These are phyloP conservation scores for Aspergillus avenaceus DNA, from an alignment of 495 filamentous ascomycete genomes.

Conservation along the genomic window DNA sequence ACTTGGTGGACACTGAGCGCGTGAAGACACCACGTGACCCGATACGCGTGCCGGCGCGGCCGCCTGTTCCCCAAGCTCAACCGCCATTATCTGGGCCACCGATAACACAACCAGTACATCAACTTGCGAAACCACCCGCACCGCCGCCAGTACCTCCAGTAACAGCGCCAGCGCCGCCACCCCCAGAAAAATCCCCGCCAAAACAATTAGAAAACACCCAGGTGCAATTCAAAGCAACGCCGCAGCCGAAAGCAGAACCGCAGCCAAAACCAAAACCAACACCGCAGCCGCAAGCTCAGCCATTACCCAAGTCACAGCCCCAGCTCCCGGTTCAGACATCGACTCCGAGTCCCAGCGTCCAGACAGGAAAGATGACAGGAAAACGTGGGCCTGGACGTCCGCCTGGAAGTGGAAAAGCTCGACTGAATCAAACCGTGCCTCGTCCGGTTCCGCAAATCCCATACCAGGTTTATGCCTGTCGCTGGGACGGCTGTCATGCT, in stretches of 20 bases:
- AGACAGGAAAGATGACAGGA: slow-evolving; percentile 4
- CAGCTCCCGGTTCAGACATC: neutral
- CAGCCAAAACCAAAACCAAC: slow-evolving; percentile 2
- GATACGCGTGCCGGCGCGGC: neutral
- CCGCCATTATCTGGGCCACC: neutral
- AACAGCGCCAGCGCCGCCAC: too few relatives aligned
- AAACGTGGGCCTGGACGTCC: slow-evolving; percentile 19
- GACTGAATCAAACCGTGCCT: slow-evolving; percentile 8
- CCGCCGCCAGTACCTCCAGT: slow-evolving; percentile 2
- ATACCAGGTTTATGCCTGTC: slow-evolving; percentile 53
- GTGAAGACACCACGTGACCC: slow-evolving; percentile 11
- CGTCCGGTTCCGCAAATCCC: slow-evolving; percentile 6
- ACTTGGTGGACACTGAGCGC: slow-evolving; percentile 52
- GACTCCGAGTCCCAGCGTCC: neutral
- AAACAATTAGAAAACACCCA: neutral
- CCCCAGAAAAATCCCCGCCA: neutral
- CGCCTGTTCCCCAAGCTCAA: slow-evolving; percentile 5
- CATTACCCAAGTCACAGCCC: neutral
- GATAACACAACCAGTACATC: neutral
- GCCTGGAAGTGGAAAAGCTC: slow-evolving; percentile 7
- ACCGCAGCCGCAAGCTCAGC: neutral
- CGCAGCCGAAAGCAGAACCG: neutral
- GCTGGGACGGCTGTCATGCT: slow-evolving; percentile 61
- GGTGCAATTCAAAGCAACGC: neutral
- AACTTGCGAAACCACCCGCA: neutral